phyloP scores from a whole-genome alignment of 805 yeast genomes.

The Ogataea pilisensis region DNA sequence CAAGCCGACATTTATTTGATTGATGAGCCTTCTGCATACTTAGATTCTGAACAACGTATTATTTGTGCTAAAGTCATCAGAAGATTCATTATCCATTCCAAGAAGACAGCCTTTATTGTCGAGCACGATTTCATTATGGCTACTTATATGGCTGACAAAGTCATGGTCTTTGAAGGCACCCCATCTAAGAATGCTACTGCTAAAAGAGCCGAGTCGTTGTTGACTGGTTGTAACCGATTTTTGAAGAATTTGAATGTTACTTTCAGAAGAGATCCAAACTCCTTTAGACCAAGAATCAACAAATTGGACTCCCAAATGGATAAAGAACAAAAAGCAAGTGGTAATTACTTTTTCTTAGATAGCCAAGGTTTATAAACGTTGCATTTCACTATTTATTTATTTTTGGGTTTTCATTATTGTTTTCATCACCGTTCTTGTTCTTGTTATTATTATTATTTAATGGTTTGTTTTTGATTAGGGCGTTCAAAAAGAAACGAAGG shows the following conservation, averaged over 20 bases:
- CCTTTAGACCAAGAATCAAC: constrained; percentile 98
- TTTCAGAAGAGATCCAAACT: constrained; percentile 98
- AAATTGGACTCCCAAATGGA: constrained; percentile 98
- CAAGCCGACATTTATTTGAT: constrained; percentile 95
- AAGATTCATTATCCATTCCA: constrained; percentile 91
- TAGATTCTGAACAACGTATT: constrained; percentile 99
- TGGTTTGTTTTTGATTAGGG: no score
- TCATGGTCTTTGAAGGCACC: constrained; percentile 94
- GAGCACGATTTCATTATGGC: constrained; percentile 99
- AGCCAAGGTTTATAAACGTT: constrained; percentile 37
- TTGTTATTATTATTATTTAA: no score
- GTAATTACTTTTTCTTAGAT: constrained; percentile 96
- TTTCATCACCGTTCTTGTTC: constrained; percentile 1
- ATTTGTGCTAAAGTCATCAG: constrained; percentile 97
- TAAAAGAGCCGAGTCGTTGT: constrained; percentile 82
- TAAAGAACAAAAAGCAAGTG: constrained; percentile 88
- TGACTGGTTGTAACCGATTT: constrained; percentile 97
- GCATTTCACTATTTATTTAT: constrained; percentile 4
- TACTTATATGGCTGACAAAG: constrained; percentile 97
- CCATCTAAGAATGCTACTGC: constrained; percentile 88
- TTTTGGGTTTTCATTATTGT: constrained; percentile 2
- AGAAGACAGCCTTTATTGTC: constrained; percentile 98
- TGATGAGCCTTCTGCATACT: constrained; percentile 98
- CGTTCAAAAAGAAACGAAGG: no score
- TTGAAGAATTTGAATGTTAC: constrained; percentile 96